A percentile compares a stretch with the other conserved stretches of the same genome.
phyloP scores from a whole-genome alignment of 176 grass and related monocot genomes.

The Oryza meridionalis region DNA sequence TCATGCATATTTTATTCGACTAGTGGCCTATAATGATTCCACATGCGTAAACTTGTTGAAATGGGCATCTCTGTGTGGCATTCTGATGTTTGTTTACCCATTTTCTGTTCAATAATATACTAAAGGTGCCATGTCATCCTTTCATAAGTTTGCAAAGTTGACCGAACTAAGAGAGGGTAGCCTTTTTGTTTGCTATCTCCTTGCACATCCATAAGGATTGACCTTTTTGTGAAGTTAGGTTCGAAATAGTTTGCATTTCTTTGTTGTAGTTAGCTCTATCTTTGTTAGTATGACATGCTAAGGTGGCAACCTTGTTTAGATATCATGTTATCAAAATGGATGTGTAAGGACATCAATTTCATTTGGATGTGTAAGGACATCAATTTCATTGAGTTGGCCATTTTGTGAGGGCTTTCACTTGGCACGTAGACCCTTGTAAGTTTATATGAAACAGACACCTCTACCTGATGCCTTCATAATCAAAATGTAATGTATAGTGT shows the following conservation, averaged over 20 bases:
- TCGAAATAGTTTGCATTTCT: neutral
- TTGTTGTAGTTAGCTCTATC: neutral
- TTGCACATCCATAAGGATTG: neutral
- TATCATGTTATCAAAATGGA: neutral
- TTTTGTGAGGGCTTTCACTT: neutral
- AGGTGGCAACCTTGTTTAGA: neutral
- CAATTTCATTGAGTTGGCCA: neutral
- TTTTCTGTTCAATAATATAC: neutral
- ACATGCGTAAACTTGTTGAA: neutral
- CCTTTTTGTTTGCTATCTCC: neutral
- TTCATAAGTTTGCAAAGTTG: neutral
- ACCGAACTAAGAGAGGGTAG: neutral
- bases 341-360: neutral
- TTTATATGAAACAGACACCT: slow-evolving; percentile 7
- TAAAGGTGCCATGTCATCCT: neutral
- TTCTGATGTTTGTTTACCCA: neutral
- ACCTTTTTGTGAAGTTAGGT: neutral
- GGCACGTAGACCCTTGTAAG: neutral
- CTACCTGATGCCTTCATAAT: neutral
- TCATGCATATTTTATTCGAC: neutral
- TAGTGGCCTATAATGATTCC: neutral
- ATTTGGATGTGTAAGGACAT: neutral
- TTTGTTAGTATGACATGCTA: neutral
- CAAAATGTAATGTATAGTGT: neutral
- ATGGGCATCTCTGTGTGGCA: neutral